Base-by-base conservation (phyloP, 202 grass and related monocot genomes). In the Schoenoplectus triqueter region DNA sequence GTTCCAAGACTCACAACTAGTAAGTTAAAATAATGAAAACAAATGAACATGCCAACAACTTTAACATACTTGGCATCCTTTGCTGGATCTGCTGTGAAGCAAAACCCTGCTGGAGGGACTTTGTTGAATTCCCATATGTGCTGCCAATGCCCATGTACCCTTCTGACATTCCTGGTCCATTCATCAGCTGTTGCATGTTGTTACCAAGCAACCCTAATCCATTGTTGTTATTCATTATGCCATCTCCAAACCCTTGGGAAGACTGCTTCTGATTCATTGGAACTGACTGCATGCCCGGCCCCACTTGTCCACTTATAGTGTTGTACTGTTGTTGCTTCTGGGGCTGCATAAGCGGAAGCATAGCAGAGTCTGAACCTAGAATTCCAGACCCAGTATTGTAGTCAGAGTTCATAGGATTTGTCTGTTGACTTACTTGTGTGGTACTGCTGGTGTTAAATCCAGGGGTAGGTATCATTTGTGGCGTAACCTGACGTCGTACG, bases 401-500 rank as follows among this genome's bases (percentile, higher is more conserved):
- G 42, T 94, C 93, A 77, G 93, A 85, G 83, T 92, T 96, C 18
- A 77, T 71, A 81, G 93, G 85, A 52, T 86, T 15, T 41, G 84
- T 87, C 69, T 88, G 92, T 82, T 94, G 90, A 89, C 66, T 93
- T 87, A 40, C 39, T 52, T 65, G 59, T 21, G 81, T 71, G 50
- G 44, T 67, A 18, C 51, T 71, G 20, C 65, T 55, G 22, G 81
- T 10, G 66, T 85, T 92, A 80, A 96, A 96, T 86, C 96, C 96
- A 57, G 96, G 90, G 62, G 96, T 99, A 51, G 90, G 96, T 54
- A 99, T 96, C 91, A 96, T 96, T 86, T 97, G 95, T 77, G 81
- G 81, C 2, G 84, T 90, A 54, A 91, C 86, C 86, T 94, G 95
- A 20, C 86, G 89, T 55, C 90, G 88, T 65, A 92, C 70, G 80